Conservation (phyloP, 345 rosid species). For the Salix dunnii region DNA sequence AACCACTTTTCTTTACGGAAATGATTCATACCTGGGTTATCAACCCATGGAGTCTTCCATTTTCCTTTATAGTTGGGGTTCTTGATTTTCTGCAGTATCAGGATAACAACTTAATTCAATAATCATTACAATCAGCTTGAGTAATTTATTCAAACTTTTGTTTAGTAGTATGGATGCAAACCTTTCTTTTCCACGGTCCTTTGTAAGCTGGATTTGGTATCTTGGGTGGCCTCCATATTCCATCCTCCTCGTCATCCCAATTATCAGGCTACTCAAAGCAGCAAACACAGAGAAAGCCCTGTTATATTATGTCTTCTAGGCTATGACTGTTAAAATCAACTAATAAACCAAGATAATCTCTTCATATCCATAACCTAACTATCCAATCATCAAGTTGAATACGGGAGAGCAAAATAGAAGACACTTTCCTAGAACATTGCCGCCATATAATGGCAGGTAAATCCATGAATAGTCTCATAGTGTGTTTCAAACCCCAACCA, state of each 20-base stretch:
- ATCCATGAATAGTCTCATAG: background rate
- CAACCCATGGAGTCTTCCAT: slow-evolving; percentile 87
- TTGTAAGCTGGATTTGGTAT: slow-evolving; percentile 46
- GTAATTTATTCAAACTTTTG: slow-evolving; percentile 4
- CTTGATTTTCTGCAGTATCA: slow-evolving; percentile 63
- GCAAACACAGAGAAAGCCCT: background rate
- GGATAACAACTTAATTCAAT: background rate
- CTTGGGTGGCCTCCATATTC: slow-evolving; percentile 42
- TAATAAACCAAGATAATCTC: background rate
- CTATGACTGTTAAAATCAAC: background rate
- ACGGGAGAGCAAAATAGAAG: background rate
- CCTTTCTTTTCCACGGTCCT: slow-evolving; percentile 49
- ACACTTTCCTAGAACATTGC: background rate
- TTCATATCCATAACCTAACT: background rate
- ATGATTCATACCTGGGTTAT: slow-evolving; percentile 68
- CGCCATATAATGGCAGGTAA: background rate
- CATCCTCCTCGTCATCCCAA: slow-evolving; percentile 50
- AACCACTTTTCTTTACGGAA: background rate
- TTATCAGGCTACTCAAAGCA: slow-evolving; percentile 32
- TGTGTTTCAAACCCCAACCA: background rate
- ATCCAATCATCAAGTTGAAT: background rate
- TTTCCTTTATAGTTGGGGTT: slow-evolving; percentile 91
- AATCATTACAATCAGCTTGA: background rate
- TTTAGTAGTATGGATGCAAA: background rate
- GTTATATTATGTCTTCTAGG: background rate